Conservation (phyloP, 2,329 filamentous ascomycete genomes). For the Aspergillus sp. region DNA sequence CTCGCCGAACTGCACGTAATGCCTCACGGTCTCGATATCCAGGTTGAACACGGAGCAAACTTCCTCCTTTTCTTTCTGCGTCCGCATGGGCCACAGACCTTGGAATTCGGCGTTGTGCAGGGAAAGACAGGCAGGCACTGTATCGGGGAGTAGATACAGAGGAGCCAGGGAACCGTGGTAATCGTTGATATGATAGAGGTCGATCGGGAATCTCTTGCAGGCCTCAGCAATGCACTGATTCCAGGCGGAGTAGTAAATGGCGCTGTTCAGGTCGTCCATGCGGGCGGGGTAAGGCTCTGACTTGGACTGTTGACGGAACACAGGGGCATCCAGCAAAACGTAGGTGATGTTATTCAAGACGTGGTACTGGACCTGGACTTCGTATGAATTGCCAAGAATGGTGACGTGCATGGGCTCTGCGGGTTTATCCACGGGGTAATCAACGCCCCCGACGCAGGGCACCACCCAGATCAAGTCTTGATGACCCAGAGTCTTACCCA, state of each 20-base stretch:
- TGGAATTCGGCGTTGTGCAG: slow-evolving; percentile 71
- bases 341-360: slow-evolving; percentile 65
- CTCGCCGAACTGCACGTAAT: slow-evolving; percentile 67
- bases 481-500: slow-evolving; percentile 65
- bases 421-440: slow-evolving; percentile 62
- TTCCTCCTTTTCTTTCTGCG: slow-evolving; percentile 60
- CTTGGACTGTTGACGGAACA: slow-evolving; percentile 65
- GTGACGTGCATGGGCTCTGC: slow-evolving; percentile 64
- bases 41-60: slow-evolving; percentile 67
- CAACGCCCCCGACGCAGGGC: slow-evolving; percentile 62
- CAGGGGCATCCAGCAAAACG: slow-evolving; percentile 65
- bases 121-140: slow-evolving; percentile 62
- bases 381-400: slow-evolving; percentile 61
- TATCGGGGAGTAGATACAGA: slow-evolving; percentile 63
- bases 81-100: slow-evolving; percentile 67
- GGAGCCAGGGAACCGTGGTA: slow-evolving; percentile 65
- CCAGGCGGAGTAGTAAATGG: slow-evolving; percentile 69
- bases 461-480: slow-evolving; percentile 66
- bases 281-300: slow-evolving; percentile 65
- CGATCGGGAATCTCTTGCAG: slow-evolving; percentile 63
- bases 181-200: slow-evolving; percentile 67
- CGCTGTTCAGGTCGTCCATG: slow-evolving; percentile 68
- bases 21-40: slow-evolving; percentile 55
- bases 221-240: slow-evolving; percentile 68
- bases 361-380: slow-evolving; percentile 65